phyloP scores from a whole-genome alignment of 2,329 filamentous ascomycete genomes.

The Epichloe sibirici region DNA sequence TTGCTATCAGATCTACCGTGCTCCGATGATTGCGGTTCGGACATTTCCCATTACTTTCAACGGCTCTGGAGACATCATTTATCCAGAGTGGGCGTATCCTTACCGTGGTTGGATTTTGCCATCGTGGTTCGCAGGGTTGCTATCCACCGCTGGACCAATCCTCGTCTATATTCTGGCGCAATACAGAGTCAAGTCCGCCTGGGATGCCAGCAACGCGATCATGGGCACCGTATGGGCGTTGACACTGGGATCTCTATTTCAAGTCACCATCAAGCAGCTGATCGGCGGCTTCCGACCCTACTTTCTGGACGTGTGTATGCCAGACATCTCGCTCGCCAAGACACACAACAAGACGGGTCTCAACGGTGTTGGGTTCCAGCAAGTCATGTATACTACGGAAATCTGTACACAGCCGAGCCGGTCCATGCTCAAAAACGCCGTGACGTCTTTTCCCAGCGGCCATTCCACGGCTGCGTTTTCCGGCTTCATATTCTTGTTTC shows the following conservation, averaged over 20 bases:
- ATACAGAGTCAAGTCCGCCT: slow-evolving; percentile 42
- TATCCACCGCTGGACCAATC: slow-evolving; percentile 46
- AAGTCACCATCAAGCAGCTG: slow-evolving; percentile 54
- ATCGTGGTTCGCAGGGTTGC: slow-evolving; percentile 43
- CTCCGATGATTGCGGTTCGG: slow-evolving; percentile 41
- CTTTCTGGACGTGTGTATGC: slow-evolving; percentile 53
- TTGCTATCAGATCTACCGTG: slow-evolving; percentile 32
- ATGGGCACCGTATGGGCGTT: slow-evolving; percentile 49
- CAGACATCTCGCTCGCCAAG: slow-evolving; percentile 32
- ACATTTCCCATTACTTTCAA: slow-evolving; percentile 50
- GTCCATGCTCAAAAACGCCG: slow-evolving; percentile 43
- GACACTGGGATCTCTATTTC: slow-evolving; percentile 48
- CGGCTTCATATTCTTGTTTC: slow-evolving; percentile 48
- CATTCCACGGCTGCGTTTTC: slow-evolving; percentile 55
- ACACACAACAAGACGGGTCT: slow-evolving; percentile 28
- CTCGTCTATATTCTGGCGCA: slow-evolving; percentile 43
- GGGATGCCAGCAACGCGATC: slow-evolving; percentile 50
- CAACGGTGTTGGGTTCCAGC: slow-evolving; percentile 37
- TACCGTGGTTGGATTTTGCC: slow-evolving; percentile 50
- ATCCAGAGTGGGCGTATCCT: slow-evolving; percentile 53
- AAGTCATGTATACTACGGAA: slow-evolving; percentile 51
- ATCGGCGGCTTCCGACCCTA: slow-evolving; percentile 52
- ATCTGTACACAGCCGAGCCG: slow-evolving; percentile 46
- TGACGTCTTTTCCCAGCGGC: slow-evolving; percentile 57
- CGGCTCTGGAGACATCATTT: slow-evolving; percentile 47